phyloP scores from a whole-genome alignment of 1,139 yeast genomes.

The Geotrichum klebahnii region DNA sequence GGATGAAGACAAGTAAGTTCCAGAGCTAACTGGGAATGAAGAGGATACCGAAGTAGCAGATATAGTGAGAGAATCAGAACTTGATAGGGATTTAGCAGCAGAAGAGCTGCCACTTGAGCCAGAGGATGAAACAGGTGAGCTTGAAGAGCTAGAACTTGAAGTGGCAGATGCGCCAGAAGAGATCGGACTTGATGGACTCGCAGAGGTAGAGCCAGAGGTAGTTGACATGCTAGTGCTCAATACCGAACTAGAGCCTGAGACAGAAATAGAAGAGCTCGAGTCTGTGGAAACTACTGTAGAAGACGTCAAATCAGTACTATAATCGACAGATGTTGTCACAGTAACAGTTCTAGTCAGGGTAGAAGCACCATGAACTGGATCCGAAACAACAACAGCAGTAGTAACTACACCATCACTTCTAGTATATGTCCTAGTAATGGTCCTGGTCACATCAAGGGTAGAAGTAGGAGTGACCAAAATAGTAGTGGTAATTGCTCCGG shows the following conservation, averaged over 20 bases:
- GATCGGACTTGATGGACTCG: background rate
- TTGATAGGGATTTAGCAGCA: background rate
- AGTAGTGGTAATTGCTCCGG: background rate
- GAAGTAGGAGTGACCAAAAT: slow-evolving; percentile 9
- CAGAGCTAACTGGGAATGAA: background rate
- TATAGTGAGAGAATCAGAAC: background rate
- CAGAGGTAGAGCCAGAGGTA: background rate
- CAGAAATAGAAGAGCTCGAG: background rate
- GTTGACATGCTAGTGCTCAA: background rate
- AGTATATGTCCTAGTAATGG: slow-evolving; percentile 2
- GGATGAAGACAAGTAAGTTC: background rate
- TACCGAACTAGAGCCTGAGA: background rate
- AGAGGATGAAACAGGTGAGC: slow-evolving; percentile 43
- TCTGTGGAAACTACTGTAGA: background rate
- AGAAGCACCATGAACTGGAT: background rate
- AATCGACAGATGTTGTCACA: slow-evolving; percentile 1
- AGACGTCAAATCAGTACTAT: background rate
- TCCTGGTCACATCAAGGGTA: background rate
- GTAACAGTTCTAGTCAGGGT: background rate
- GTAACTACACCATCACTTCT: background rate
- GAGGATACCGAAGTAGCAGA: background rate
- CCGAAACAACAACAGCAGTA: background rate
- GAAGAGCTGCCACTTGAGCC: slow-evolving; percentile 5
- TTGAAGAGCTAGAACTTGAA: slow-evolving; percentile 13
- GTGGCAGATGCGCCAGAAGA: background rate